Percentiles rank a stretch among this genome's conserved stretches.
phyloP scores from a whole-genome alignment of 83 land plant genomes.

The Picea abies region DNA sequence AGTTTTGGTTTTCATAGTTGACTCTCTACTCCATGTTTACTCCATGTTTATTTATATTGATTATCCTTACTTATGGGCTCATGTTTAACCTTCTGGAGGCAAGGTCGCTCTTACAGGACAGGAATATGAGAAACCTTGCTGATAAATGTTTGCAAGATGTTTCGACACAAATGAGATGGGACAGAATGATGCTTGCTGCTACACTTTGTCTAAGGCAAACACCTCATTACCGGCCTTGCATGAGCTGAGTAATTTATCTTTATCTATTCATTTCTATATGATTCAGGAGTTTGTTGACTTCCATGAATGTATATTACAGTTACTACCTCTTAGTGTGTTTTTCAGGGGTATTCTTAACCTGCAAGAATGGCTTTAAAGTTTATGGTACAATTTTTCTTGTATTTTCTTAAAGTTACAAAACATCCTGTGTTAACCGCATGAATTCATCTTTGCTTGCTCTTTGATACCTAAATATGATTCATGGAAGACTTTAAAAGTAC shows the following conservation, averaged over 20 bases:
- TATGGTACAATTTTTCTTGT: neutral
- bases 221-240: constrained; percentile 70
- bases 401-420: neutral
- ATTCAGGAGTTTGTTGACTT: neutral
- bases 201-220: constrained; percentile 67
- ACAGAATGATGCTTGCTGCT: constrained; percentile 82
- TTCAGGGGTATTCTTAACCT: neutral
- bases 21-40: neutral
- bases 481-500: constrained; percentile 62
- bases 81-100: constrained; percentile 50
- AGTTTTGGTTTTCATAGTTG: constrained; percentile 7
- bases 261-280: no score
- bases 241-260: constrained; percentile 48
- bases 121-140: constrained; percentile 41
- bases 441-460: neutral
- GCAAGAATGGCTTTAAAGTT: neutral
- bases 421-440: neutral
- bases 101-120: constrained; percentile 60
- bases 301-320: no score
- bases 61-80: neutral
- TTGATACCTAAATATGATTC: constrained; percentile 4
- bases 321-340: neutral
- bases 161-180: constrained; percentile 55
- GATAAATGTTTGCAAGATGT: constrained; percentile 58
- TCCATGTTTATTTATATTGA: neutral